These are phyloP conservation scores for Neohortaea acidophila DNA, from an alignment of 495 filamentous ascomycete species.

Conservation along the genomic window DNA sequence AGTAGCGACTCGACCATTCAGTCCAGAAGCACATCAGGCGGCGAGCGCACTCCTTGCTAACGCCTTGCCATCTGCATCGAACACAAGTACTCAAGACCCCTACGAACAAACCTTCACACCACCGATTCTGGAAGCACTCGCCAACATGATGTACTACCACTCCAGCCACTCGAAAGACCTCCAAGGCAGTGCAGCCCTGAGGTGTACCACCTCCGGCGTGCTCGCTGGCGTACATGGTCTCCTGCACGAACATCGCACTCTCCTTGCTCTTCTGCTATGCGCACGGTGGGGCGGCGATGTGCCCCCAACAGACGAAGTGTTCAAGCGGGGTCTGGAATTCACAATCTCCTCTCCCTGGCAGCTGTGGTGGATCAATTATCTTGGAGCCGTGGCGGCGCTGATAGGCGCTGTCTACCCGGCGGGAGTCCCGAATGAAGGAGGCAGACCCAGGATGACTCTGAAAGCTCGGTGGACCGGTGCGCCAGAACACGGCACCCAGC, in stretches of 20 bases:
- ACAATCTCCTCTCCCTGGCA: constrained; percentile 33
- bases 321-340: constrained; percentile 27
- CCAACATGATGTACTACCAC: constrained; percentile 39
- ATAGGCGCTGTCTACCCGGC: constrained; percentile 35
- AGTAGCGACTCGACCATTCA: constrained; percentile 39
- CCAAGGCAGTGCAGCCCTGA: constrained; percentile 51
- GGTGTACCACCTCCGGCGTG: constrained; percentile 53
- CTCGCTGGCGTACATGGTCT: constrained; percentile 55
- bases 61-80: constrained; percentile 24
- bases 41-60: constrained; percentile 27
- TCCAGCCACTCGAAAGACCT: constrained; percentile 34
- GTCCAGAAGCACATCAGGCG: constrained; percentile 21
- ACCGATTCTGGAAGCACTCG: constrained; percentile 33
- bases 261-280: constrained; percentile 58
- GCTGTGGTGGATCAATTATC: constrained; percentile 48
- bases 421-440: constrained; percentile 25
- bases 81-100: constrained; percentile 20
- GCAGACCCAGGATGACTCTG: constrained; percentile 8
- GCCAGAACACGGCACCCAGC: constrained; percentile 10
- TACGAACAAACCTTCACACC: constrained; percentile 25
- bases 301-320: constrained; percentile 31
- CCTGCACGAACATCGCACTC: constrained; percentile 51
- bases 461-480: constrained; percentile 24
- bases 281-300: constrained; percentile 62
- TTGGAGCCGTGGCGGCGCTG: constrained; percentile 39